Percentiles rank a stretch among this genome's conserved stretches.
phyloP scores from a whole-genome alignment of 495 filamentous ascomycete genomes.

The Talaromyces thailandensis region DNA sequence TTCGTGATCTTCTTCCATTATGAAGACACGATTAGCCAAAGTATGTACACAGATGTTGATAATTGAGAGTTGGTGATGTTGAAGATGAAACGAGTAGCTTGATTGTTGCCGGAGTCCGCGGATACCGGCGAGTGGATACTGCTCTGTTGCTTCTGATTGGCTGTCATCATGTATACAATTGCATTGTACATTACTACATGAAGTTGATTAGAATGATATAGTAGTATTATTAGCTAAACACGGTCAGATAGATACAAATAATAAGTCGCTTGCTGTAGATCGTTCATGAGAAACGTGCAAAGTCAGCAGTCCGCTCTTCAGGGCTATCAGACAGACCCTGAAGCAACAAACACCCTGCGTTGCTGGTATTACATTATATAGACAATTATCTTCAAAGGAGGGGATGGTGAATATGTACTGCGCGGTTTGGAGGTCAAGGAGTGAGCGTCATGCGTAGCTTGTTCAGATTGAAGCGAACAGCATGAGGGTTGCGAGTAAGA shows the following conservation, averaged over 20 bases:
- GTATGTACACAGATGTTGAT: background rate
- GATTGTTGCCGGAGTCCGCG: conserved; percentile 1
- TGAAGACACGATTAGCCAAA: background rate
- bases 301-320: background rate
- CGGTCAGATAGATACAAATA: background rate
- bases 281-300: background rate
- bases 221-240: background rate
- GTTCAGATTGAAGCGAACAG: background rate
- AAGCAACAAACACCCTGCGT: background rate
- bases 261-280: conserved; percentile 3
- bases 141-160: background rate
- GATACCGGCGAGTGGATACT: background rate
- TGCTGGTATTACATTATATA: background rate
- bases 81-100: background rate
- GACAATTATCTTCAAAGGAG: background rate
- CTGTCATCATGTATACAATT: background rate
- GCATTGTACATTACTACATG: background rate
- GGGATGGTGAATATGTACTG: background rate
- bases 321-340: background rate
- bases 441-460: background rate
- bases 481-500: background rate
- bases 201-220: background rate
- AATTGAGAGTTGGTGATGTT: background rate
- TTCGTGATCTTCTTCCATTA: background rate
- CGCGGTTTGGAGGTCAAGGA: background rate